Percentiles rank a stretch among this genome's conserved stretches.
Evolutionary conservation across 345 rosid genomes (phyloP).

Genomic region (Streptanthus diversifolius): DNA sequence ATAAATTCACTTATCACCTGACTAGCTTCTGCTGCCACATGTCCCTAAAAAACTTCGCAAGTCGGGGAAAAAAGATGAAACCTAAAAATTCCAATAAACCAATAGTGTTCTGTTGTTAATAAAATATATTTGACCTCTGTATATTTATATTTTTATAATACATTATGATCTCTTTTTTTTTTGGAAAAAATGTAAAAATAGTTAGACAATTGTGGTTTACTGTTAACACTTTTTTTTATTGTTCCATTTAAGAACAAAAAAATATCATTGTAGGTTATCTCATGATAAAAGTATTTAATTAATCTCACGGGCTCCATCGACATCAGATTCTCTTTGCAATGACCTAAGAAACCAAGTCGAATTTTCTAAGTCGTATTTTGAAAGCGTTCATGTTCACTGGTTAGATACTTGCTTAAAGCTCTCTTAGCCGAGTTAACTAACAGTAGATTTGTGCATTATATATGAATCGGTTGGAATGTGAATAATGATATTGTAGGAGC

Average conservation of each 20-base stretch:
- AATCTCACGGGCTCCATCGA: not conserved
- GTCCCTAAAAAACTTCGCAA: not conserved
- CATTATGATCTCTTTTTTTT: not conserved
- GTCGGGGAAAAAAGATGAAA: not conserved
- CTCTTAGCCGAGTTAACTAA: not conserved
- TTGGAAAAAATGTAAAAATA: not conserved
- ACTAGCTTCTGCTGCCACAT: slow-evolving; percentile 7
- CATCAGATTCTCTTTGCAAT: not conserved
- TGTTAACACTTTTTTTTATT: not conserved
- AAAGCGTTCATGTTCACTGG: not conserved
- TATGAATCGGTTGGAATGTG: not conserved
- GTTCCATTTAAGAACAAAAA: not conserved
- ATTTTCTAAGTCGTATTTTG: not conserved
- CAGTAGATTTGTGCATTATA: not conserved
- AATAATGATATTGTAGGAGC: slow-evolving; percentile 1
- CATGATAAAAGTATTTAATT: not conserved
- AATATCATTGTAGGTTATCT: not conserved
- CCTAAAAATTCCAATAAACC: not conserved
- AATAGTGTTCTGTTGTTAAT: not conserved
- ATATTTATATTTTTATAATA: not conserved
- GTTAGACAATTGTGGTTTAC: not conserved
- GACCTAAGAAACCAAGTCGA: not conserved
- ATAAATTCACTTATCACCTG: not conserved
- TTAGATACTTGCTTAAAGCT: not conserved
- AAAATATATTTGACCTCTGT: not conserved